A percentile compares a stretch with the other conserved stretches of the same genome.
Conservation (phyloP, 2,329 filamentous ascomycete genomes). For the Paraconiothyrium brasiliense region DNA sequence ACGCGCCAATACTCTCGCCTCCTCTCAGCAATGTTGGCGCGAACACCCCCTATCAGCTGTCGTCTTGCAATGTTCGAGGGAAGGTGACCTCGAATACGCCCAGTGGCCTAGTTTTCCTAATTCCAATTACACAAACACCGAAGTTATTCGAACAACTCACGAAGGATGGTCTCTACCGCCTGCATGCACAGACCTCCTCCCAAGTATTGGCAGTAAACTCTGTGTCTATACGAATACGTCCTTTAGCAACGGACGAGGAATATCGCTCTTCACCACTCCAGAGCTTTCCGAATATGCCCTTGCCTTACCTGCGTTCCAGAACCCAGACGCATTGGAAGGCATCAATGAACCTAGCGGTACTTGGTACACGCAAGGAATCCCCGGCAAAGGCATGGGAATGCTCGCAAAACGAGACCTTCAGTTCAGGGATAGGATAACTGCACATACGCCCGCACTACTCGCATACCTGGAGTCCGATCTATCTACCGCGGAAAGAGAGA, state of each 20-base stretch:
- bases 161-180: constrained; percentile 39
- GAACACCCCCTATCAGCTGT: constrained; percentile 27
- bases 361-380: constrained; percentile 35
- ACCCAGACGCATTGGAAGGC: constrained; percentile 19
- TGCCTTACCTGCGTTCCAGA: constrained; percentile 35
- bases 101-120: not conserved
- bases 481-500: constrained; percentile 37
- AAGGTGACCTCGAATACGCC: constrained; percentile 22
- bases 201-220: constrained; percentile 33
- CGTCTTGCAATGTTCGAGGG: constrained; percentile 24
- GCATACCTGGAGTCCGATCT: constrained; percentile 43
- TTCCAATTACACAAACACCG: not conserved
- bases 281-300: constrained; percentile 33
- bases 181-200: constrained; percentile 35
- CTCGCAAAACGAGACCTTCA: constrained; percentile 32
- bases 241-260: constrained; percentile 41
- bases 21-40: constrained; percentile 39
- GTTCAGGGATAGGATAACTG: constrained; percentile 38
- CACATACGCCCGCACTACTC: constrained; percentile 43
- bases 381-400: constrained; percentile 45
- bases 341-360: constrained; percentile 32
- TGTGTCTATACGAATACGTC: constrained; percentile 43
- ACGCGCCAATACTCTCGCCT: not conserved
- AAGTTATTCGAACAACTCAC: not conserved
- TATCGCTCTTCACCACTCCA: constrained; percentile 48